Percentiles rank a stretch among this genome's conserved stretches.
Conservation (phyloP, 139 green algal species). For the Yamagishiella unicocca region DNA sequence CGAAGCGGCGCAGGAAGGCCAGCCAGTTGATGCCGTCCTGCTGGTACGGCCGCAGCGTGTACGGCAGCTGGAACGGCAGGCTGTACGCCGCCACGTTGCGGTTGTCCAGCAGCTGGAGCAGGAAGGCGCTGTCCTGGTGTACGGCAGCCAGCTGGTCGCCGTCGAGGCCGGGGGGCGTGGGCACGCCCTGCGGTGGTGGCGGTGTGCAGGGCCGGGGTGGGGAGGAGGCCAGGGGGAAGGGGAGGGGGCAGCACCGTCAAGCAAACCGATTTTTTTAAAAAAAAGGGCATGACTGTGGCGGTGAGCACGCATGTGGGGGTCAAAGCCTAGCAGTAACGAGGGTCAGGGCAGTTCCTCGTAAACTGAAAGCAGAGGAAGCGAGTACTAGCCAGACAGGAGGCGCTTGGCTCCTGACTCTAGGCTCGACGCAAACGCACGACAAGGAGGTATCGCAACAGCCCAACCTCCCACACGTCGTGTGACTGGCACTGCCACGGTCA, state of each 20-base stretch:
- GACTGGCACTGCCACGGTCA: too few species aligned
- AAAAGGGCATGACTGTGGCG: too few species aligned
- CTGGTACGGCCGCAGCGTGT: slow-evolving; percentile 91
- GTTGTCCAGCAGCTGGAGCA: slow-evolving; percentile 95
- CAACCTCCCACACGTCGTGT: too few species aligned
- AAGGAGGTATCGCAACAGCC: too few species aligned
- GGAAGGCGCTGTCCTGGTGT: slow-evolving; percentile 79
- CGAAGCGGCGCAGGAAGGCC: slow-evolving; percentile 94
- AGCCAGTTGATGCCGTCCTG: slow-evolving; percentile 98
- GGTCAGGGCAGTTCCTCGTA: too few species aligned
- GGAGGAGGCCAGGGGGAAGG: neutral
- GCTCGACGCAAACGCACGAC: too few species aligned
- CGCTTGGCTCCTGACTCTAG: too few species aligned
- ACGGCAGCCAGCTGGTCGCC: slow-evolving; percentile 60
- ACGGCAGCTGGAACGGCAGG: slow-evolving; percentile 50
- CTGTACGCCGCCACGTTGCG: slow-evolving; percentile 55
- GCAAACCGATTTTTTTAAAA: too few species aligned
- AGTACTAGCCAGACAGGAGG: too few species aligned
- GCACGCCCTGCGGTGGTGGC: slow-evolving; percentile 64
- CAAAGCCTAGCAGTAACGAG: too few species aligned
- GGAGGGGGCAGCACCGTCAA: neutral
- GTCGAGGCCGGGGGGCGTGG: slow-evolving; percentile 75
- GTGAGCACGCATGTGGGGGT: too few species aligned
- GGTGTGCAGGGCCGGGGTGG: neutral
- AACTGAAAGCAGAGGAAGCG: too few species aligned